Evolutionary conservation across 2,329 filamentous ascomycete species (phyloP).

Genomic region (Arthrobotrys sinensis): DNA sequence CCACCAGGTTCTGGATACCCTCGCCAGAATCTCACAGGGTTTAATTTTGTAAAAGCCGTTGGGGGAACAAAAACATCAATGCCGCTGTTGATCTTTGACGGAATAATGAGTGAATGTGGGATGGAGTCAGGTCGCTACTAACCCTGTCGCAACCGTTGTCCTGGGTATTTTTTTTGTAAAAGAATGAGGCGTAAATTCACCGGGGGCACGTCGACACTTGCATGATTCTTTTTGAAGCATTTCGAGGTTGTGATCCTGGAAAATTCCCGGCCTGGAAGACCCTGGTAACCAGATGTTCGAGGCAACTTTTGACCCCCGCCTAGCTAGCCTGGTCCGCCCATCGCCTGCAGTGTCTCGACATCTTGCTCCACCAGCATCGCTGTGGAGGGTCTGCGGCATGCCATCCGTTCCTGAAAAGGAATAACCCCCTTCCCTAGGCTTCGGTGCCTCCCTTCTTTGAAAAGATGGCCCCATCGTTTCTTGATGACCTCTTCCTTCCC

Average conservation of each 20-base stretch:
- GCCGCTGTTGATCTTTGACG: conserved; percentile 33
- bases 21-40: conserved; percentile 25
- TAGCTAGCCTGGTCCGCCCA: conserved; percentile 27
- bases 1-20: conserved; percentile 28
- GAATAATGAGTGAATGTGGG: conserved; percentile 12
- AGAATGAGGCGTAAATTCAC: conserved; percentile 20
- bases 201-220: conserved; percentile 9
- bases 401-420: conserved; percentile 60
- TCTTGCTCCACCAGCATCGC: conserved; percentile 37
- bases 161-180: conserved; percentile 20
- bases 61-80: conserved; percentile 29
- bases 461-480: conserved; percentile 44
- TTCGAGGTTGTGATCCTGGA: conserved; percentile 26
- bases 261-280: conserved; percentile 20
- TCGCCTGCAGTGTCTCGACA: conserved; percentile 30
- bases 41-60: conserved; percentile 52
- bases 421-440: conserved; percentile 57
- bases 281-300: conserved; percentile 11
- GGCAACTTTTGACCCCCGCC: conserved; percentile 30
- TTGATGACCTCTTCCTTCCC: conserved; percentile 30
- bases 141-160: conserved; percentile 24
- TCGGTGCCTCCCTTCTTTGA: conserved; percentile 58
- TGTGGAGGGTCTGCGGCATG: conserved; percentile 39
- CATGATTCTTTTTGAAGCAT: conserved; percentile 13
- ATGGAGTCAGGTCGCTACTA: conserved; percentile 13